Percentiles rank a stretch among this genome's conserved stretches.
These are phyloP conservation scores for Posidonia australis DNA, from an alignment of 106 monocot species.

Conservation along the genomic window DNA sequence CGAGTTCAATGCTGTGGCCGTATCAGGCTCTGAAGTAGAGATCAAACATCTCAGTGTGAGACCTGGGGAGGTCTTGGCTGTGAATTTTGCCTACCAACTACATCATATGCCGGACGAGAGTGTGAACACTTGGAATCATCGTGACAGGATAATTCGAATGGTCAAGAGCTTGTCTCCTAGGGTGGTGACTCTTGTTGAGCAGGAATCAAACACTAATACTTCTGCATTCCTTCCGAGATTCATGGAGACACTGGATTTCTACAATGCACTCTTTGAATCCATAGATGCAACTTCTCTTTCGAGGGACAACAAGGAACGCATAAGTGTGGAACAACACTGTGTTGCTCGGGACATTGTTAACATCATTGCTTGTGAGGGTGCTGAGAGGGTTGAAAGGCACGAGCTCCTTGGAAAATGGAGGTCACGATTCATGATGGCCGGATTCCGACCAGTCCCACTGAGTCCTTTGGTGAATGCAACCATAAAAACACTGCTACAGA, in stretches of 20 bases:
- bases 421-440: constrained; percentile 74
- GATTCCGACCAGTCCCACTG: constrained; percentile 56
- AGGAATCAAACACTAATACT: constrained; percentile 88
- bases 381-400: constrained; percentile 72
- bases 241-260: constrained; percentile 60
- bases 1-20: constrained; percentile 49
- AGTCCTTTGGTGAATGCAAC: constrained; percentile 70
- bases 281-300: constrained; percentile 50
- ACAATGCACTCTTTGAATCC: constrained; percentile 67
- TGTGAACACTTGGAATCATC: constrained; percentile 67
- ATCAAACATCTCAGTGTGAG: constrained; percentile 33
- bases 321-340: constrained; percentile 86
- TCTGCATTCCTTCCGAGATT: constrained; percentile 65
- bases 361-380: constrained; percentile 81
- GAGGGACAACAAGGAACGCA: constrained; percentile 61
- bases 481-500: constrained; percentile 53
- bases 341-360: constrained; percentile 92
- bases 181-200: constrained; percentile 78
- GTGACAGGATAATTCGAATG: constrained; percentile 66
- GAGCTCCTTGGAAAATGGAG: constrained; percentile 88
- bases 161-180: constrained; percentile 66
- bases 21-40: constrained; percentile 49
- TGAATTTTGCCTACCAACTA: constrained; percentile 74
- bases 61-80: constrained; percentile 62
- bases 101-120: constrained; percentile 92